Evolutionary conservation across 2,329 filamentous ascomycete species (phyloP), one percentile per base, ranked within the genome.

Genomic region (Clarireedia paspali): DNA sequence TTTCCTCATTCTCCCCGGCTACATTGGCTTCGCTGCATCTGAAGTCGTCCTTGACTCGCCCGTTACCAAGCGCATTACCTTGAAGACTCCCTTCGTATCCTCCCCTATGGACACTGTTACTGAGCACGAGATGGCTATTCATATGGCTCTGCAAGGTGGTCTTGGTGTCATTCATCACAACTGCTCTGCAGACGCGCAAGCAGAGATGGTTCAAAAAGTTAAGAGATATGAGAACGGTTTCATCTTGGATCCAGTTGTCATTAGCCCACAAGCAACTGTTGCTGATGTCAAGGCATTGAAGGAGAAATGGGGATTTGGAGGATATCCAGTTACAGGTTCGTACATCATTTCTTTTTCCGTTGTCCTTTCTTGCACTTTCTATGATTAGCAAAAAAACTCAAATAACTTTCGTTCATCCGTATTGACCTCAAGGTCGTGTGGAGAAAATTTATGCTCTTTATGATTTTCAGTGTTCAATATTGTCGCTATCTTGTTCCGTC

Each of bases 361-460:
- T 17, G 47, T 55, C 64, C 68, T 70, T 75, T 4, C 26, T 17
- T 15, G 10, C 55, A 53, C 55, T 38, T 75, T 66, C 70, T 74
- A 78, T 91, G 89, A 96, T 96, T 94, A 89, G 80, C 82, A 79
- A 50, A 83, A 78, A 80, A 77, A 79, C 81, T 78, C 75, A 76
- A 77, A 88, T 96, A 97, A 97, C 94, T 99, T 99, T 99, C 94
- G 94, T 99, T 99, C 94, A 92, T 92, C 94, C 90, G 89, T 81
- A 95, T 86, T 83, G 87, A 88, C 85, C 80, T 81, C 77, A 84
- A 81, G 82, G 88, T 89, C 81, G 78, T 96, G 91, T 82, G 89
- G 91, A 96, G 75, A 79, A 74, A 75, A 64, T 71, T 71, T 76
- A 74, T 72, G 72, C 72, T 75, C 72, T 75, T 73, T 73, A 74